phyloP scores from a whole-genome alignment of 345 rosid genomes.

The Viola odorata region DNA sequence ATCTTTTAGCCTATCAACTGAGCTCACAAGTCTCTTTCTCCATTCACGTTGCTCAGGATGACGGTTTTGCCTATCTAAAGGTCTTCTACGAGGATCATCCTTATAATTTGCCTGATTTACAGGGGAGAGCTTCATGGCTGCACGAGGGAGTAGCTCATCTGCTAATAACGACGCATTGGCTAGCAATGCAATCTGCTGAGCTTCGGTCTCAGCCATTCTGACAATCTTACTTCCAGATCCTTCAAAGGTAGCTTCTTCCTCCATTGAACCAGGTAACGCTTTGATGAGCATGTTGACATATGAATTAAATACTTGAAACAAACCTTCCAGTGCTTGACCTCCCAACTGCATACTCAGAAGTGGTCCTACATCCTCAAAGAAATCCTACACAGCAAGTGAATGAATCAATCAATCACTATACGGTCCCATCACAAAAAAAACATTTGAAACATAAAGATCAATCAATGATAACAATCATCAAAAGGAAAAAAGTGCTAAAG shows the following conservation, averaged over 20 bases:
- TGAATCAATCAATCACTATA: neutral
- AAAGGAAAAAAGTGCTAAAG: neutral
- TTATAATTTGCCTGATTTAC: conserved; percentile 46
- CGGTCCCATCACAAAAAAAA: conserved; percentile 3
- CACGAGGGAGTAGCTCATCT: conserved; percentile 96
- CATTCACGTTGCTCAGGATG: conserved; percentile 99
- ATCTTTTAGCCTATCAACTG: conserved; percentile 88
- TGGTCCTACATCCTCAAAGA: conserved; percentile 98
- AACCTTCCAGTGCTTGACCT: conserved; percentile 84
- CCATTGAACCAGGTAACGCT: conserved; percentile 95
- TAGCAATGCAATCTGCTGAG: conserved; percentile 90
- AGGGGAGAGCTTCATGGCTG: conserved; percentile 90
- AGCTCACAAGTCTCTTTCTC: conserved; percentile 78
- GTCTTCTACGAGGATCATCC: conserved; percentile 66
- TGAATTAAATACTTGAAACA: conserved; percentile 89
- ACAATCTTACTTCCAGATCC: conserved; percentile 77
- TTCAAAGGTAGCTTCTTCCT: conserved; percentile 84
- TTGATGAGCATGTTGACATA: conserved; percentile 76
- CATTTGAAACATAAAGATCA: conserved; percentile 13
- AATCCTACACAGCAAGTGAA: conserved; percentile 52
- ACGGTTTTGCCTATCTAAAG: conserved; percentile 85
- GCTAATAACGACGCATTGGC: conserved; percentile 97
- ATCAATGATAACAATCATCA: neutral
- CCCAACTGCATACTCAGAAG: conserved; percentile 97
- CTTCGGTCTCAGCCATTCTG: conserved; percentile 89